Evolutionary conservation across 768 basidiomycete genomes (phyloP).

Genomic region (Epithele typhae): DNA sequence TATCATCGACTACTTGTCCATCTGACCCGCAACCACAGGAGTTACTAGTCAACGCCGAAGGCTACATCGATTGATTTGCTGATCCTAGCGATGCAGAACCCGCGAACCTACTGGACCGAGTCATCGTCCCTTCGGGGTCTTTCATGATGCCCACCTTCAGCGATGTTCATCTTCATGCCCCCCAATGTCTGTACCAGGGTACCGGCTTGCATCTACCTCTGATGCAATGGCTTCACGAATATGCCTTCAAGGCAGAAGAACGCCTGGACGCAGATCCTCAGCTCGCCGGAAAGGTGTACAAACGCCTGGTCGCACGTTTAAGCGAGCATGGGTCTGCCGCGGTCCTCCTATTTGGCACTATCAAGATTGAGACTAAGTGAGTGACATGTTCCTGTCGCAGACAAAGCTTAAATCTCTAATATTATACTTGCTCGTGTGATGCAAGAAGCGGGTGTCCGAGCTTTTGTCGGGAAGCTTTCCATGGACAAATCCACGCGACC

Average conservation of each 20-base stretch:
- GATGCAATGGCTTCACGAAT: constrained; percentile 80
- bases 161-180: constrained; percentile 84
- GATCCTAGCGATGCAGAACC: too few relatives aligned
- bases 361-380: constrained; percentile 79
- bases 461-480: constrained; percentile 85
- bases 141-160: constrained; percentile 79
- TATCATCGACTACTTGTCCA: too few relatives aligned
- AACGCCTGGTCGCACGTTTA: constrained; percentile 59
- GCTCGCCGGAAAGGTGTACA: constrained; percentile 67
- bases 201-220: constrained; percentile 81
- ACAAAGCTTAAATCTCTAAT: constrained; percentile 32
- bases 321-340: constrained; percentile 73
- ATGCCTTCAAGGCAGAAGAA: constrained; percentile 82
- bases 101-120: too few relatives aligned
- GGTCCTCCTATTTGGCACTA: constrained; percentile 79
- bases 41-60: constrained; percentile 32
- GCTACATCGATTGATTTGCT: constrained; percentile 51
- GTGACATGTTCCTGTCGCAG: constrained; percentile 17
- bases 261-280: constrained; percentile 55
- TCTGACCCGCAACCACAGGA: too few relatives aligned
- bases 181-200: constrained; percentile 86
- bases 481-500: constrained; percentile 79
- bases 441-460: constrained; percentile 67
- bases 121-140: constrained; percentile 43
- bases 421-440: constrained; percentile 75